Evolutionary conservation across 306 rosid species (phyloP), one percentile per base, ranked within the genome.

Genomic region (Biancaea sappan): DNA sequence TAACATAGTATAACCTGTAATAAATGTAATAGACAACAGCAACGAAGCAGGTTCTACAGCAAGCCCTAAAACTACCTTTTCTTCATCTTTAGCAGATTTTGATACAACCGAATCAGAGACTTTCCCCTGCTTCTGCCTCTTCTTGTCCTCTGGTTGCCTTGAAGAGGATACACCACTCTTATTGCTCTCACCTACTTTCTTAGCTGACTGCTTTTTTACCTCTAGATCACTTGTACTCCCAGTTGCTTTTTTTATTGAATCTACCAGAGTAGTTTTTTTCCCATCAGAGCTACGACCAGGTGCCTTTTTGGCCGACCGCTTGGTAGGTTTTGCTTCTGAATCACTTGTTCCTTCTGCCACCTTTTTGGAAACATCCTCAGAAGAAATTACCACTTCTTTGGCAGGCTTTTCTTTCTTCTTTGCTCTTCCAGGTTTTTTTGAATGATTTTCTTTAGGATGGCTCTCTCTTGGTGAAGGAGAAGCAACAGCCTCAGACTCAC

Each of bases 311-410:
- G 66, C 83, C 0, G 79, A 76, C 52, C 69, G 82, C 66, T 76
- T 86, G 60, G 58, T 46, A 51, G 76, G 73, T 69, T 84, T 94
- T 52, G 71, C 82, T 40, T 87, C 96, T 44, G 91, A 86, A 75
- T 91, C 92, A 72, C 82, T 72, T 52, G 80, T 77, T 80, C 75
- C 88, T 41, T 88, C 96, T 28, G 86, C 80, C 12, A 72, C 76
- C 82, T 72, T 84, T 69, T 83, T 84, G 12, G 76, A 72, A 83
- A 70, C 85, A 72, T 85, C 82, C 16, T 85, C 84, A 11, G 77
- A 72, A 41, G 81, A 60, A 34, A n/a, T 31, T 10, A 0, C 61
- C 63, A 48, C 83, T 78, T 87, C 90, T 70, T 85, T 89, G 28
- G 58, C 71, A 13, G 74, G 75, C 75, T 46, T 81, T 31, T 81